phyloP scores from a whole-genome alignment of 805 yeast genomes.

The Yamadazyma kitorensis region DNA sequence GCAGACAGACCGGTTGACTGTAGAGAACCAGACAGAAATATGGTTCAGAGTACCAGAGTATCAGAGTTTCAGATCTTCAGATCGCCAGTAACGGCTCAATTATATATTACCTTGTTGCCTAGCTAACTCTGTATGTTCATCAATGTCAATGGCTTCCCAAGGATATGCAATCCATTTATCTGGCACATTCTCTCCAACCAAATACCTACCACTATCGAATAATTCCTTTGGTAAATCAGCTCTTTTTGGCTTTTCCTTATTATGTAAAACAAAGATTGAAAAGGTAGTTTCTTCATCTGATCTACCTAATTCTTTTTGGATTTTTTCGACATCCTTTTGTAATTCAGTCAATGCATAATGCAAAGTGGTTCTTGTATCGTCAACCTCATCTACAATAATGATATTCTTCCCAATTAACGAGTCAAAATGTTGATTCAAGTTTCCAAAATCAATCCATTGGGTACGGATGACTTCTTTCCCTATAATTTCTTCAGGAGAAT shows the following conservation, averaged over 20 bases:
- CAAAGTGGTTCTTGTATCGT: constrained; percentile 86
- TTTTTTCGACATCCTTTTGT: constrained; percentile 57
- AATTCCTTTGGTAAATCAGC: constrained; percentile 66
- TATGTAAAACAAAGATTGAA: constrained; percentile 78
- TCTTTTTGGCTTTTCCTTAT: constrained; percentile 77
- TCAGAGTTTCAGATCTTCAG: too few relatives aligned
- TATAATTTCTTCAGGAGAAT: constrained; percentile 34
- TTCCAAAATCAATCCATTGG: constrained; percentile 86
- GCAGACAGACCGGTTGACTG: too few relatives aligned
- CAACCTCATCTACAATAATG: constrained; percentile 86
- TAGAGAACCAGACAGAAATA: too few relatives aligned
- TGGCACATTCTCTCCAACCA: constrained; percentile 71
- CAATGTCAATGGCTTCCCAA: constrained; percentile 85
- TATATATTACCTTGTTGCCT: constrained; percentile 57
- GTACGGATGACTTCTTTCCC: constrained; percentile 84
- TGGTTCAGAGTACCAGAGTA: too few relatives aligned
- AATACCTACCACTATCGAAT: constrained; percentile 62
- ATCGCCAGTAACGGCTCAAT: too few relatives aligned
- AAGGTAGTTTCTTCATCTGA: constrained; percentile 60
- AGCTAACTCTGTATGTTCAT: constrained; percentile 66
- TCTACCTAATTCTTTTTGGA: constrained; percentile 60
- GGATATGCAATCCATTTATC: constrained; percentile 89
- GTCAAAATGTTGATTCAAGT: constrained; percentile 64
- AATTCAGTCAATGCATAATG: constrained; percentile 81
- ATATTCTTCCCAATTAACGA: constrained; percentile 79